Percentiles rank a stretch among this genome's conserved stretches.
These are phyloP conservation scores for Nannochloris sp. DNA, from an alignment of 139 green algal genomes.

Conservation along the genomic window DNA sequence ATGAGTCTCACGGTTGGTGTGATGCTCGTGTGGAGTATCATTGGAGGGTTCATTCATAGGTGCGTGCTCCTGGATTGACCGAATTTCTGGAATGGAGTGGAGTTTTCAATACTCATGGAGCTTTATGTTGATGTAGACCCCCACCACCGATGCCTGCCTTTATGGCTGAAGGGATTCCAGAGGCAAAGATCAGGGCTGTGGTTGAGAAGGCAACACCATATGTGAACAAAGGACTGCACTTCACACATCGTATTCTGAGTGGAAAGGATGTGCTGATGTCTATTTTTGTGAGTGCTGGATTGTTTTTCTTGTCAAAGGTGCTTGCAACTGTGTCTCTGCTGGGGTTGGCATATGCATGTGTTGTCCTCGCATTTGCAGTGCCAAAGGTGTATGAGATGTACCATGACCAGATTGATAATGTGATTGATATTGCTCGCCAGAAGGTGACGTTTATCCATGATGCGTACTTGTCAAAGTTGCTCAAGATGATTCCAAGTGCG, in stretches of 20 bases:
- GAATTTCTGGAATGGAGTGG: not conserved
- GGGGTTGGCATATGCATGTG: slow-evolving; percentile 19
- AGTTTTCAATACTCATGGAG: not conserved
- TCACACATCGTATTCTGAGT: slow-evolving; percentile 6
- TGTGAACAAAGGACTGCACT: slow-evolving; percentile 22
- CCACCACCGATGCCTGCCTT: slow-evolving; percentile 25
- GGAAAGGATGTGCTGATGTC: slow-evolving; percentile 11
- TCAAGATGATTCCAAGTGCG: slow-evolving; percentile 21
- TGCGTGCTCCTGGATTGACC: too few relatives aligned
- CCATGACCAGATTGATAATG: slow-evolving; percentile 45
- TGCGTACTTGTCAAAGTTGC: slow-evolving; percentile 17
- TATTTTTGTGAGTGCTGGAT: slow-evolving; percentile 3
- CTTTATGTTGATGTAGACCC: slow-evolving; percentile 5
- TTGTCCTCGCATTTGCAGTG: slow-evolving; percentile 22
- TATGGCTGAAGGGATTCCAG: slow-evolving; percentile 25
- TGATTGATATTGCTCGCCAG: slow-evolving; percentile 18
- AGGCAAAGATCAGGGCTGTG: slow-evolving; percentile 15
- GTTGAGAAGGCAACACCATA: slow-evolving; percentile 13
- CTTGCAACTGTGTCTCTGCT: slow-evolving; percentile 25
- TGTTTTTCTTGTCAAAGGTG: slow-evolving; percentile 27
- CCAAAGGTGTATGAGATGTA: slow-evolving; percentile 53
- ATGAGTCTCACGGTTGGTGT: slow-evolving; percentile 16
- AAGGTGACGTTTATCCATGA: slow-evolving; percentile 25
- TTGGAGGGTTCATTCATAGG: slow-evolving; percentile 21
- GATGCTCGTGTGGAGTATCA: slow-evolving; percentile 31